These are phyloP conservation scores for Byssoonygena ceratinophila DNA, from an alignment of 2,329 filamentous ascomycete genomes.

Conservation along the genomic window DNA sequence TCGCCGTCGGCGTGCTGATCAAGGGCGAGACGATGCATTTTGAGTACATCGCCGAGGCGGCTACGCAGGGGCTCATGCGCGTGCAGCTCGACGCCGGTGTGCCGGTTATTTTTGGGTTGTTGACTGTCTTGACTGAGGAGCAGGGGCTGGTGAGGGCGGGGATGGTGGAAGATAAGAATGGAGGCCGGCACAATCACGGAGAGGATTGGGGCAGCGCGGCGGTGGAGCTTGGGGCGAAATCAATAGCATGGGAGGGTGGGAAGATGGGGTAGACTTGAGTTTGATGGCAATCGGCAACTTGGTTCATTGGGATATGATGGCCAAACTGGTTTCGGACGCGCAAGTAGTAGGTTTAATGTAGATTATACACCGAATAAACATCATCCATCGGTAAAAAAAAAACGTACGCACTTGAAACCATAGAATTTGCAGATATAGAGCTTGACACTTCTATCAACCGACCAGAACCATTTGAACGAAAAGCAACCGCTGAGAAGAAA, in stretches of 20 bases:
- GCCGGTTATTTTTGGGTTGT: conserved; percentile 81
- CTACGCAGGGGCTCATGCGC: conserved; percentile 86
- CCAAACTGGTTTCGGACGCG: too few species aligned
- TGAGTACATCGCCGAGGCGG: conserved; percentile 90
- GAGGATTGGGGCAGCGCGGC: conserved; percentile 93
- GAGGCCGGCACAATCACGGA: conserved; percentile 71
- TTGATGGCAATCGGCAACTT: neutral
- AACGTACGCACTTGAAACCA: neutral
- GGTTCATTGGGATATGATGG: neutral
- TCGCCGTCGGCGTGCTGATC: conserved; percentile 91
- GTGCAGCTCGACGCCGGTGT: conserved; percentile 81
- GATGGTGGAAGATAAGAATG: conserved; percentile 40
- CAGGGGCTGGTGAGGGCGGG: conserved; percentile 81
- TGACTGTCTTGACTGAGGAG: conserved; percentile 80
- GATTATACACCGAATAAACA: neutral
- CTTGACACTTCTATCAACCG: neutral
- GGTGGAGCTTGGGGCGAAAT: conserved; percentile 86
- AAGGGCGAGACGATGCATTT: conserved; percentile 99
- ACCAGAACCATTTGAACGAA: neutral
- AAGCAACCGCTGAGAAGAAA: conserved; percentile 2
- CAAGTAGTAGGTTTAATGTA: neutral
- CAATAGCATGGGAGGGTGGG: conserved; percentile 69
- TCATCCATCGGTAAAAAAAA: neutral
- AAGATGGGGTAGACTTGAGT: conserved; percentile 36
- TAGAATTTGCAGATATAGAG: neutral